Percentiles rank a stretch among this genome's conserved stretches.
These are phyloP conservation scores for Ophiostoma tasmaniense DNA, from an alignment of 2,329 filamentous ascomycete species.

Conservation along the genomic window DNA sequence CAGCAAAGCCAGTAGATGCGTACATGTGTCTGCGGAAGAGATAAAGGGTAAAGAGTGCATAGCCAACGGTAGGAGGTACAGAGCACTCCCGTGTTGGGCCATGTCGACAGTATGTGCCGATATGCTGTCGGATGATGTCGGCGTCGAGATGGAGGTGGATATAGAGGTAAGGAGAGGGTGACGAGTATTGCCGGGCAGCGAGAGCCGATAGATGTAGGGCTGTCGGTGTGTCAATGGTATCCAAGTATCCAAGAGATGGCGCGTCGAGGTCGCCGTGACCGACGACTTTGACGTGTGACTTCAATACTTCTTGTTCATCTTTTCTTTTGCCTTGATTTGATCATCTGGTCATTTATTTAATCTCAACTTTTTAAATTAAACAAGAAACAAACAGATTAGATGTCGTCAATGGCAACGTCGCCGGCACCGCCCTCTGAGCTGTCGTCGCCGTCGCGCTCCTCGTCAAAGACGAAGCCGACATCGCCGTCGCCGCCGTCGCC, in stretches of 20 bases:
- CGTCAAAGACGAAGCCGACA: slow-evolving; percentile 97
- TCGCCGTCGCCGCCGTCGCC: slow-evolving; percentile 88
- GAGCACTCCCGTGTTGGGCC: not conserved
- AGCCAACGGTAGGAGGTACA: not conserved
- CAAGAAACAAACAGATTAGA: not conserved
- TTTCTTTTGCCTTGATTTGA: not conserved
- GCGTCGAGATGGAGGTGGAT: too few relatives aligned
- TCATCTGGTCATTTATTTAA: not conserved
- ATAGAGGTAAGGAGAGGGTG: too few relatives aligned
- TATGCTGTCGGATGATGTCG: not conserved
- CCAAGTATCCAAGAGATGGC: too few relatives aligned
- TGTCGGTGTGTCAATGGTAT: too few relatives aligned
- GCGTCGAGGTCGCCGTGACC: too few relatives aligned
- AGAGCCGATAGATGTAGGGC: too few relatives aligned
- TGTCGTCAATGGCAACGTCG: slow-evolving; percentile 10
- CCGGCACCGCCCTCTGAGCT: slow-evolving; percentile 8
- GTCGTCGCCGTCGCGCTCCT: slow-evolving; percentile 30
- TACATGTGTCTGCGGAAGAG: not conserved
- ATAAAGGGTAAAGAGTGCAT: not conserved
- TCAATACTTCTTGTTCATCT: not conserved
- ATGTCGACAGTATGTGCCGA: too few relatives aligned
- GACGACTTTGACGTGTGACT: too few relatives aligned
- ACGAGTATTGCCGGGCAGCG: too few relatives aligned
- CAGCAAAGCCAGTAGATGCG: not conserved
- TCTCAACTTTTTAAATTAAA: not conserved